Evolutionary conservation across 1,139 yeast genomes (phyloP).

Genomic region (Yamadazyma mexicana): DNA sequence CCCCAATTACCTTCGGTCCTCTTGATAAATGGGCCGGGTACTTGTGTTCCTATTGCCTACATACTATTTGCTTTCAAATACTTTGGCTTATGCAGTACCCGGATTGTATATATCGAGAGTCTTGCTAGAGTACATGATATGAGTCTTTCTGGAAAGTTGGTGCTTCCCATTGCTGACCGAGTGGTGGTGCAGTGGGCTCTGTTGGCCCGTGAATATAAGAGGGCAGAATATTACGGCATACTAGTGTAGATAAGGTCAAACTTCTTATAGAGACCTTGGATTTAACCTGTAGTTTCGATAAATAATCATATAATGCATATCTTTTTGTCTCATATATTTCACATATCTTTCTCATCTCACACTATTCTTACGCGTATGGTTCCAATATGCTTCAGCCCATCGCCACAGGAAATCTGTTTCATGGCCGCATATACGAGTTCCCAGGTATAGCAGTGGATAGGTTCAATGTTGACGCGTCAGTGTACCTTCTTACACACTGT

Average conservation of each 20-base stretch:
- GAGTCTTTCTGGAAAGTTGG: constrained; percentile 73
- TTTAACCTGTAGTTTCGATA: too few species aligned
- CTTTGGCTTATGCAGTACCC: constrained; percentile 52
- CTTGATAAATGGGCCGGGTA: constrained; percentile 91
- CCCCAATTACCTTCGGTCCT: constrained; percentile 50
- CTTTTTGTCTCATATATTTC: too few species aligned
- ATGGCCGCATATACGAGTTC: constrained; percentile 22
- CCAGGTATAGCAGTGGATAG: constrained; percentile 43
- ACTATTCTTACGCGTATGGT: constrained; percentile 1
- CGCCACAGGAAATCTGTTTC: neutral
- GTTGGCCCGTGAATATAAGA: constrained; percentile 50
- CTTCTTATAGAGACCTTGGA: too few species aligned
- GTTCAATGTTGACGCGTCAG: constrained; percentile 32
- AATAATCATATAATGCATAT: too few species aligned
- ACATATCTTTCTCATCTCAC: neutral
- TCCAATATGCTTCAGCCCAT: neutral
- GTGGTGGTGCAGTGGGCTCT: constrained; percentile 92
- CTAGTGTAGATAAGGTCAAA: constrained; percentile 1
- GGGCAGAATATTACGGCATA: constrained; percentile 78
- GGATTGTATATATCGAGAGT: constrained; percentile 81
- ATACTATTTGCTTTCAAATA: constrained; percentile 55
- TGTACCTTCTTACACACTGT: constrained; percentile 51
- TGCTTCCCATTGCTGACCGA: constrained; percentile 70
- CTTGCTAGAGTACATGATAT: constrained; percentile 78
- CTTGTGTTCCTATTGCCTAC: constrained; percentile 76